Evolutionary conservation across 2,329 filamentous ascomycete genomes (phyloP).

Genomic region (Exophiala alcalophila): DNA sequence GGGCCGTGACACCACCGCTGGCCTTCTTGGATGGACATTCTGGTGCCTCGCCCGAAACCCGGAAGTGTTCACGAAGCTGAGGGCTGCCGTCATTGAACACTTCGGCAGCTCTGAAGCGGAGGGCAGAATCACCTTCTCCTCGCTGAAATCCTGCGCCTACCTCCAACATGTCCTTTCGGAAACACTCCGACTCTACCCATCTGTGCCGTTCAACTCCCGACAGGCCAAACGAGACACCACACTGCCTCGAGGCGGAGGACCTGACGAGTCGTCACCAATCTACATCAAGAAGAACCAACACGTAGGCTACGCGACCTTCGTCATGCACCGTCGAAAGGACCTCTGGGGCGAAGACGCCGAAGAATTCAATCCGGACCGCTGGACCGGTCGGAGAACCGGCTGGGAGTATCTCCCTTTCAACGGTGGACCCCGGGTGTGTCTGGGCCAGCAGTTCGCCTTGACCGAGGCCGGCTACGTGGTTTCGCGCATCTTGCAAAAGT

Average conservation of each 20-base stretch:
- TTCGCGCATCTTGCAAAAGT: conserved; percentile 30
- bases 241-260: conserved; percentile 49
- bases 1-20: conserved; percentile 38
- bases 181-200: conserved; percentile 48
- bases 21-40: conserved; percentile 35
- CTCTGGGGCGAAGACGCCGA: conserved; percentile 48
- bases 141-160: conserved; percentile 22
- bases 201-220: conserved; percentile 51
- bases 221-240: conserved; percentile 49
- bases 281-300: conserved; percentile 53
- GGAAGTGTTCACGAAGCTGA: conserved; percentile 42
- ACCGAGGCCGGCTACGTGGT: conserved; percentile 31
- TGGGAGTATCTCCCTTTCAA: conserved; percentile 45
- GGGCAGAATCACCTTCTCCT: conserved; percentile 21
- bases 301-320: conserved; percentile 64
- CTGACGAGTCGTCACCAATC: conserved; percentile 46
- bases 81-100: too few species aligned
- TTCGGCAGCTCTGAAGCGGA: too few species aligned
- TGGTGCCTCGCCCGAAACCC: conserved; percentile 33
- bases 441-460: conserved; percentile 33
- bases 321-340: conserved; percentile 68
- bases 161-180: conserved; percentile 31
- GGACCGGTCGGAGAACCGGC: conserved; percentile 70
- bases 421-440: conserved; percentile 31
- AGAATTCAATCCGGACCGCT: conserved; percentile 65